phyloP scores from a whole-genome alignment of 257 asterid genomes.

The Paraleonurus japonicus region DNA sequence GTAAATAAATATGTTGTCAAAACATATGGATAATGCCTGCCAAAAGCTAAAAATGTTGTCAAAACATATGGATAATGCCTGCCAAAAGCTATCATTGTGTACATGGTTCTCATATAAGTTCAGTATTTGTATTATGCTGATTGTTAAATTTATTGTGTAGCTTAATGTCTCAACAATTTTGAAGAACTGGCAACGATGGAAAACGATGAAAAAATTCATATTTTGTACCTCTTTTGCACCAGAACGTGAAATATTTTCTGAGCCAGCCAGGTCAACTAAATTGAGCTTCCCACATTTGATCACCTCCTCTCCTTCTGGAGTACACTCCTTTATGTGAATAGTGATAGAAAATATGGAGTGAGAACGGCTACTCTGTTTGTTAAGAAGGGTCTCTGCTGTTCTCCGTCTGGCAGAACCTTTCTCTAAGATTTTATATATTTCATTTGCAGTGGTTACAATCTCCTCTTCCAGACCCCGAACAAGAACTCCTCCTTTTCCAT shows the following conservation, averaged over 20 bases:
- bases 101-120: too few relatives aligned
- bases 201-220: neutral
- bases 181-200: neutral
- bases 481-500: conserved; percentile 95
- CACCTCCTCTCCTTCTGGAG: conserved; percentile 99
- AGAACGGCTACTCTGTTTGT: conserved; percentile 98
- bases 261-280: conserved; percentile 97
- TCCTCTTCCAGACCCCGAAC: conserved; percentile 98
- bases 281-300: conserved; percentile 94
- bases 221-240: conserved; percentile 90
- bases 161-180: neutral
- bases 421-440: conserved; percentile 85
- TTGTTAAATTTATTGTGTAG: neutral
- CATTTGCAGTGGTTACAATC: conserved; percentile 84
- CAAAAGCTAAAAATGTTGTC: too few relatives aligned
- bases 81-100: too few relatives aligned
- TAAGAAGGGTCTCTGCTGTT: conserved; percentile 97
- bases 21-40: neutral
- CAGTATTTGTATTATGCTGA: neutral
- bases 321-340: conserved; percentile 91
- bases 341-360: conserved; percentile 94
- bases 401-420: conserved; percentile 98
- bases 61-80: too few relatives aligned
- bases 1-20: neutral
- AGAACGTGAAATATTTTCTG: conserved; percentile 97